phyloP scores from a whole-genome alignment of 768 basidiomycete species.

The Macrolepiota dolichaula region DNA sequence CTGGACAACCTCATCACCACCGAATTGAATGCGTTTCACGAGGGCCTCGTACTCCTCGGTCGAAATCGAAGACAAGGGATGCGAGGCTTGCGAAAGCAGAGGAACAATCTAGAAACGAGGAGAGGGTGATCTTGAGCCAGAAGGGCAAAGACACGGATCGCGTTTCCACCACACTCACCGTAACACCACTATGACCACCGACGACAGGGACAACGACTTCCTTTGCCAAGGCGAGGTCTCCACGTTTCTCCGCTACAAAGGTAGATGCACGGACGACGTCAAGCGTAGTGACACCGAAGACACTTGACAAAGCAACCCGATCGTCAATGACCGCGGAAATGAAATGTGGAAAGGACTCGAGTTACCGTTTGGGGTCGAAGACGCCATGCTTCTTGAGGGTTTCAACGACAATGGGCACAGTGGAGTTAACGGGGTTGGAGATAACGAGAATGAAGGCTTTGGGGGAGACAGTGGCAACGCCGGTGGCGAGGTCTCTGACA shows the following conservation, averaged over 20 bases:
- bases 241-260: conserved; percentile 81
- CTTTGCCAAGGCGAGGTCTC: conserved; percentile 56
- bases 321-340: neutral
- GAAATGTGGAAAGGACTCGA: neutral
- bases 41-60: conserved; percentile 52
- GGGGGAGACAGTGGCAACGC: conserved; percentile 78
- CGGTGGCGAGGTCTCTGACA: conserved; percentile 88
- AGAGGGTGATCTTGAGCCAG: neutral
- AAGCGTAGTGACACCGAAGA: conserved; percentile 97
- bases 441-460: conserved; percentile 95
- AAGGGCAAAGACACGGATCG: neutral
- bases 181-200: conserved; percentile 92
- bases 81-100: conserved; percentile 86
- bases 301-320: conserved; percentile 36
- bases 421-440: conserved; percentile 99
- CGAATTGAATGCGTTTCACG: conserved; percentile 87
- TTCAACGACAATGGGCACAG: conserved; percentile 95
- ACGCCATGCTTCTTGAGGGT: conserved; percentile 91
- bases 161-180: conserved; percentile 41
- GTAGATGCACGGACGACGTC: conserved; percentile 98
- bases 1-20: conserved; percentile 97
- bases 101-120: conserved; percentile 69
- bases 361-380: conserved; percentile 86
- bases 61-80: conserved; percentile 66
- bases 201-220: conserved; percentile 83